Conservation (phyloP, 495 filamentous ascomycete species). For the Penicillium steckii region DNA sequence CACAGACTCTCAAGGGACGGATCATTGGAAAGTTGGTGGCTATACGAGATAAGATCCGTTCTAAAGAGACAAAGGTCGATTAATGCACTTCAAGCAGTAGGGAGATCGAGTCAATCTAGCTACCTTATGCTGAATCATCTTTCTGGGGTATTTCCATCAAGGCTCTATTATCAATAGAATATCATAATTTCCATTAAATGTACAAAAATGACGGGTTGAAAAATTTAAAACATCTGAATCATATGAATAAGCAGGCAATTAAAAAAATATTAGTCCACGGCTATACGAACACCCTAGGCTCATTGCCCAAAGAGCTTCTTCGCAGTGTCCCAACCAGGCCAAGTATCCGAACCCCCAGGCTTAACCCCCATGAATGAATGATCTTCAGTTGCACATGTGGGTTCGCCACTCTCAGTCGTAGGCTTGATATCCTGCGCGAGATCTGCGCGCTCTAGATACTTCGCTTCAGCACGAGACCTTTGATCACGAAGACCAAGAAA, state of each 20-base stretch:
- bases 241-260: no score
- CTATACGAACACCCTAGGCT: slow-evolving; percentile 5
- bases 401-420: slow-evolving; percentile 9
- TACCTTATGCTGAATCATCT: no score
- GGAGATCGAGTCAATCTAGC: neutral
- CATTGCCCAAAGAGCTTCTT: slow-evolving; percentile 23
- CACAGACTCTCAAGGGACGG: slow-evolving; percentile 44
- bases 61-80: slow-evolving; percentile 44
- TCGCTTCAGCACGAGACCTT: slow-evolving; percentile 28
- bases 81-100: slow-evolving; percentile 3
- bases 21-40: slow-evolving; percentile 38
- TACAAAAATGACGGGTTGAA: no score
- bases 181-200: neutral
- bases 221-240: no score
- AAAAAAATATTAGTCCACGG: neutral
- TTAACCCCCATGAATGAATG: slow-evolving; percentile 35
- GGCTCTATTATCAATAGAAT: neutral
- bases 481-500: slow-evolving; percentile 34
- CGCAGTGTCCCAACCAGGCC: slow-evolving; percentile 34
- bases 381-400: slow-evolving; percentile 34
- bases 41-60: slow-evolving; percentile 36
- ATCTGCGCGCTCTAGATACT: slow-evolving; percentile 21
- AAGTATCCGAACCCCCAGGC: slow-evolving; percentile 32
- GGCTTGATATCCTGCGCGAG: neutral
- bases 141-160: no score